Percentiles rank a stretch among this genome's conserved stretches.
These are phyloP conservation scores for Rhodotorula sp. DNA, from an alignment of 1,284 basidiomycete genomes.

Conservation along the genomic window DNA sequence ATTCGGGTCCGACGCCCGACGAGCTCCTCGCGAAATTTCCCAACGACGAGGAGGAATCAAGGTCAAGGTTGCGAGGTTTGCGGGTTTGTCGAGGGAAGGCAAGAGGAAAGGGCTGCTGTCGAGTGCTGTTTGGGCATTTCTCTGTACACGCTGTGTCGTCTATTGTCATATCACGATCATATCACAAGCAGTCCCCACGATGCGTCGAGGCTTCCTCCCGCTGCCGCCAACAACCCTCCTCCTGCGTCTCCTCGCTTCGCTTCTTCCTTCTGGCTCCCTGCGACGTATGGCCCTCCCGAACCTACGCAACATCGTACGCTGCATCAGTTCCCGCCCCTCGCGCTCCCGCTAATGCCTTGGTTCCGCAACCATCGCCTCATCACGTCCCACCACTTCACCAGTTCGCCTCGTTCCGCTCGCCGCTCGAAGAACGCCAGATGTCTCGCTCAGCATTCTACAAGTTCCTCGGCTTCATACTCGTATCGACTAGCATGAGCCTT, in stretches of 20 bases:
- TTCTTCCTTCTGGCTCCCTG: not conserved
- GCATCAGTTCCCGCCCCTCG: not conserved
- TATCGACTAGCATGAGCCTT: constrained; percentile 13
- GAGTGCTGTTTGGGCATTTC: too few species aligned
- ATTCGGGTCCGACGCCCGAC: not conserved
- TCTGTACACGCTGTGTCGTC: too few species aligned
- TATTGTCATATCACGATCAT: too few species aligned
- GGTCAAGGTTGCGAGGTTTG: too few species aligned
- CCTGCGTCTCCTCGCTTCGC: too few species aligned
- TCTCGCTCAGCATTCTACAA: constrained; percentile 36
- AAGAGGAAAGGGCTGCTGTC: too few species aligned
- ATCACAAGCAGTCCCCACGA: too few species aligned
- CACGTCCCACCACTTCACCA: not conserved
- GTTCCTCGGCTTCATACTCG: constrained; percentile 29
- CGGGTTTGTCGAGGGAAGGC: too few species aligned
- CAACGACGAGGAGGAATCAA: not conserved
- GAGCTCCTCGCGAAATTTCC: not conserved
- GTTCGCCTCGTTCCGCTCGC: constrained; percentile 40
- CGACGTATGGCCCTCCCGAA: constrained; percentile 35
- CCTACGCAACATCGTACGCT: constrained; percentile 39
- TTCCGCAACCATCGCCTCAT: not conserved
- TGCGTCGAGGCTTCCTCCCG: too few species aligned
- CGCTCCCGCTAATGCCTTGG: not conserved
- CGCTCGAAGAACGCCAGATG: constrained; percentile 37
- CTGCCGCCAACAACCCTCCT: too few species aligned